Evolutionary conservation across 2,329 filamentous ascomycete species (phyloP).

Genomic region (Diaporthe nobilis): DNA sequence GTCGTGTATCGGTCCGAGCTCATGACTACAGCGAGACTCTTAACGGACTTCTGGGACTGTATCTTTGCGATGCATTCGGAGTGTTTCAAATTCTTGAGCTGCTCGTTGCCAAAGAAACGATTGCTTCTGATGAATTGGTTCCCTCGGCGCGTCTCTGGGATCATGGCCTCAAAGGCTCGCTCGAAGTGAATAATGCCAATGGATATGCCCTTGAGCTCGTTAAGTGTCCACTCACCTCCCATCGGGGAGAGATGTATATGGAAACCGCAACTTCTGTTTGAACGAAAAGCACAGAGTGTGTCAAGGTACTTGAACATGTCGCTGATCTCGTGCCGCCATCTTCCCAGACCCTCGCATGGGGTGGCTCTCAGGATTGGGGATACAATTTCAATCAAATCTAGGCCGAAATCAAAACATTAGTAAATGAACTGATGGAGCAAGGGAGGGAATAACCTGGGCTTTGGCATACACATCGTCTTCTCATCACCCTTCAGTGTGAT

Average conservation of each 20-base stretch:
- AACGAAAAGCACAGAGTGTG: not conserved
- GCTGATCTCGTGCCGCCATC: not conserved
- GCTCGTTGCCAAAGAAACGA: not conserved
- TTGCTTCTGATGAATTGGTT: conserved; percentile 10
- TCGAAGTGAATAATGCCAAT: conserved; percentile 4
- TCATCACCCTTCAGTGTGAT: conserved; percentile 6
- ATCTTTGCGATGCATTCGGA: conserved; percentile 3
- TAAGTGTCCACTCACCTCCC: not conserved
- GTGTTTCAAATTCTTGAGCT: not conserved
- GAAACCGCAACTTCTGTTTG: conserved; percentile 5
- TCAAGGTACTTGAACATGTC: not conserved
- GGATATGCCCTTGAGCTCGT: not conserved
- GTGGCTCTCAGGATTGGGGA: not conserved
- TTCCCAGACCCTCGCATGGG: not conserved
- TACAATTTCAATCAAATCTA: conserved; percentile 5
- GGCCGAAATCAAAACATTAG: not conserved
- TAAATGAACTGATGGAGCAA: not conserved
- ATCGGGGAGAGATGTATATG: not conserved
- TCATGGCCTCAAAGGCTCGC: not conserved
- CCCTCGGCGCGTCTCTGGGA: not conserved
- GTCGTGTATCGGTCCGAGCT: not conserved
- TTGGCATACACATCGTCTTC: not conserved
- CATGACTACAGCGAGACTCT: not conserved
- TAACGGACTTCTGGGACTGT: not conserved
- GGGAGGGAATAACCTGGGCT: not conserved